Conservation (phyloP, 805 yeast genomes). For the Starmera amethionina region DNA sequence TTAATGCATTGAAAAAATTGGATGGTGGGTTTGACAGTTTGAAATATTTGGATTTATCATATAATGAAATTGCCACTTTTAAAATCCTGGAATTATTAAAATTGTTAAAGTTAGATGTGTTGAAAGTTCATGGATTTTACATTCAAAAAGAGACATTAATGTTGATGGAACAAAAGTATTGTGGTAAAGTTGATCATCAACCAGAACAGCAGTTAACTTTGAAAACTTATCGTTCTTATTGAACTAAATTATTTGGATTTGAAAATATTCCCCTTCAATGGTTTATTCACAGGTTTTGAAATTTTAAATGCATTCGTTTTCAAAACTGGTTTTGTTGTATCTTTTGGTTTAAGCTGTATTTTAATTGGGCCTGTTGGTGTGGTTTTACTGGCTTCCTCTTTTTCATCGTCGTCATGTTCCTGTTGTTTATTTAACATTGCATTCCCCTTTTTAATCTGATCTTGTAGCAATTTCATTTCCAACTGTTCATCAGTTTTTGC, state of each 20-base stretch:
- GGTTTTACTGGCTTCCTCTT: neutral
- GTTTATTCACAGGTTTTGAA: conserved; percentile 3
- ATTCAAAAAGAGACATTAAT: conserved; percentile 11
- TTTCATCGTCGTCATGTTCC: neutral
- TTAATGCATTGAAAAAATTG: conserved; percentile 2
- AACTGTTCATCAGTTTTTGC: conserved; percentile 37
- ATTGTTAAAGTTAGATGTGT: conserved; percentile 3
- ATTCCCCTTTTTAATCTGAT: conserved; percentile 43
- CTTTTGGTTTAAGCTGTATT: conserved; percentile 4
- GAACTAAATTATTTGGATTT: conserved; percentile 1
- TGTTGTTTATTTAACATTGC: conserved; percentile 2
- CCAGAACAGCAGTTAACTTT: conserved; percentile 8
- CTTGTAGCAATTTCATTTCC: conserved; percentile 30
- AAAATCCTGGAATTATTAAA: conserved; percentile 7
- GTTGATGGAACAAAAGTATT: conserved; percentile 8
- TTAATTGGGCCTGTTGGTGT: conserved; percentile 5
- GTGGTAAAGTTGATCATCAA: conserved; percentile 11
- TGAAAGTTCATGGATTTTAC: conserved; percentile 15
- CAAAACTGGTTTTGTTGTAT: neutral
- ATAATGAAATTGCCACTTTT: conserved; percentile 14
- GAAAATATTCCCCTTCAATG: conserved; percentile 7
- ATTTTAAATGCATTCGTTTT: conserved; percentile 13
- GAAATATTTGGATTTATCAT: conserved; percentile 14
- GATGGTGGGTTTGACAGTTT: conserved; percentile 1
- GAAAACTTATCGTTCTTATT: neutral